Evolutionary conservation across 148 eudicot genomes (phyloP).

Genomic region (Spergularia bocconei): DNA sequence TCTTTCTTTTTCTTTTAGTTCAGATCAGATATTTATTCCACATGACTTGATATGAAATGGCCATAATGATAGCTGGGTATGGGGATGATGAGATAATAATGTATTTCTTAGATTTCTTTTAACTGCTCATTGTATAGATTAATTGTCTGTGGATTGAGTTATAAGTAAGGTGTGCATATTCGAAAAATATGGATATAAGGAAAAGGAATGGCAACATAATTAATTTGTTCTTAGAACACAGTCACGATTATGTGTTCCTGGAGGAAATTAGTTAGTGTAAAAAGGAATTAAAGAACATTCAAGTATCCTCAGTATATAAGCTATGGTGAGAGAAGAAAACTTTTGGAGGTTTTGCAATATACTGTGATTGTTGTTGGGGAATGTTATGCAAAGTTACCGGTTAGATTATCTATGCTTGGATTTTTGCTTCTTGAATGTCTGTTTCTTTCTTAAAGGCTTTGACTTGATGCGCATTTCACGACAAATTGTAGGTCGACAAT

Average conservation of each 20-base stretch:
- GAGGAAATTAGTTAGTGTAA: background rate
- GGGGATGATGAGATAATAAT: background rate
- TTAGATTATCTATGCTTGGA: background rate
- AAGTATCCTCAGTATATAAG: conserved; percentile 3
- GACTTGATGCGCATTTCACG: conserved; percentile 5
- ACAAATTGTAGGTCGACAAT: conserved; percentile 58
- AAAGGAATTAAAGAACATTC: background rate
- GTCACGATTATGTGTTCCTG: no score
- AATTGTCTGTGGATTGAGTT: background rate
- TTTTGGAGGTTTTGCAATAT: background rate
- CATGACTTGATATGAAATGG: background rate
- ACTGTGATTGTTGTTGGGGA: background rate
- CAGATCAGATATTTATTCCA: background rate
- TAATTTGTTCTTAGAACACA: background rate
- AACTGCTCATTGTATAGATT: background rate
- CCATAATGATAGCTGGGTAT: background rate
- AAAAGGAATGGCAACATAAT: conserved; percentile 2
- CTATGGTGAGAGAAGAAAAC: background rate
- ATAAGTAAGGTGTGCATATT: background rate
- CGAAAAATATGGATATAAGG: background rate
- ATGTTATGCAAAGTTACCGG: background rate
- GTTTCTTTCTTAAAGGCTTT: background rate
- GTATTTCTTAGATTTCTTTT: background rate
- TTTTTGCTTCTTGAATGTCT: background rate
- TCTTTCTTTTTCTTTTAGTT: background rate